Percentiles rank a stretch among this genome's conserved stretches.
Conservation (phyloP, 495 filamentous ascomycete species). For the Neurospora intermedia region DNA sequence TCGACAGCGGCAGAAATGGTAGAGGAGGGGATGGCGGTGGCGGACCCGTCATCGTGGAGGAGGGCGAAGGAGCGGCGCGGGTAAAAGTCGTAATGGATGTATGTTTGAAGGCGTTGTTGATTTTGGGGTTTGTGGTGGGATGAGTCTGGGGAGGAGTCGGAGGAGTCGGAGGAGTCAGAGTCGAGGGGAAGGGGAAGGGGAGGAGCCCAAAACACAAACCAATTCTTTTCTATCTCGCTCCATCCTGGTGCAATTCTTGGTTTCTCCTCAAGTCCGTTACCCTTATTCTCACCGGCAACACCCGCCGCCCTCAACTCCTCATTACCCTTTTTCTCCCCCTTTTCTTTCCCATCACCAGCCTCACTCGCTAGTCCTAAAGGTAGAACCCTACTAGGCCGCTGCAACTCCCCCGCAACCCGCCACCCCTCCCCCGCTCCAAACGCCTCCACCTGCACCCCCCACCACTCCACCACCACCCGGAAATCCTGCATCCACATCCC, state of each 20-base stretch:
- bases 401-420: slow-evolving; percentile 31
- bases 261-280: not conserved
- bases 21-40: slow-evolving; percentile 28
- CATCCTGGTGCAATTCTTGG: not conserved
- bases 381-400: slow-evolving; percentile 19
- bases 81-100: slow-evolving; percentile 39
- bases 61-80: slow-evolving; percentile 36
- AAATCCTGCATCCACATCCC: slow-evolving; percentile 43
- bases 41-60: slow-evolving; percentile 29
- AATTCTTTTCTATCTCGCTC: slow-evolving; percentile 42
- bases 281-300: not conserved
- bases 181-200: not conserved
- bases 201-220: slow-evolving; percentile 44
- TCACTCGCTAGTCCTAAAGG: too few species aligned
- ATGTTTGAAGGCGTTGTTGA: slow-evolving; percentile 13
- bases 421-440: slow-evolving; percentile 17
- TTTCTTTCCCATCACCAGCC: not conserved
- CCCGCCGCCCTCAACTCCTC: not conserved
- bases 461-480: slow-evolving; percentile 34
- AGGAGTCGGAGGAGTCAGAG: not conserved
- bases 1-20: slow-evolving; percentile 19
- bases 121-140: not conserved
- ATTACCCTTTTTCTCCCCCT: not conserved
- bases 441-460: not conserved
- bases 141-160: not conserved